phyloP scores from a whole-genome alignment of 768 basidiomycete genomes.

The Rubroboletus satanas region DNA sequence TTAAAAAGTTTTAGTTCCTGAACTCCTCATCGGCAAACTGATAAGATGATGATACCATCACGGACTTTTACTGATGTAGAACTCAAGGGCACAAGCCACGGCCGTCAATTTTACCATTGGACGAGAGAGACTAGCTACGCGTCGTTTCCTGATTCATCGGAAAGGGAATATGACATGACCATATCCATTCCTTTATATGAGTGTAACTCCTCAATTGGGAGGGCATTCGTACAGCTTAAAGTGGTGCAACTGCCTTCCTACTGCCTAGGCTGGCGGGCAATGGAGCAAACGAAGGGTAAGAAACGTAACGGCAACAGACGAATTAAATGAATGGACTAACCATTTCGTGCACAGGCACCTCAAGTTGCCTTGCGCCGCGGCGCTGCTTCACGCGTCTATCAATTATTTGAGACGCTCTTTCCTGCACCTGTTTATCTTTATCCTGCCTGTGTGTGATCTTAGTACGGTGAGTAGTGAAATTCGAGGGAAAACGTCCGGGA shows the following conservation, averaged over 20 bases:
- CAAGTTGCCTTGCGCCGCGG: neutral
- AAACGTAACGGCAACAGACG: neutral
- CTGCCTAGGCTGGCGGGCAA: neutral
- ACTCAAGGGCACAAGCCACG: neutral
- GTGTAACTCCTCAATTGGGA: neutral
- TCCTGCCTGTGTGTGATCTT: neutral
- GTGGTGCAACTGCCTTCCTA: neutral
- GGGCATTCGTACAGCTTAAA: neutral
- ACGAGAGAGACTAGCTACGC: neutral
- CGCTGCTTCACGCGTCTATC: neutral
- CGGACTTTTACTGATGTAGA: neutral
- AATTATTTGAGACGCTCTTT: neutral
- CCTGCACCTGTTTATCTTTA: neutral
- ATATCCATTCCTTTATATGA: neutral
- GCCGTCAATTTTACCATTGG: constrained; percentile 19
- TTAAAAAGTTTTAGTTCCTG: neutral
- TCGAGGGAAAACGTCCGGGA: neutral
- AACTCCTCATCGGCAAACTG: neutral
- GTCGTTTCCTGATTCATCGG: neutral
- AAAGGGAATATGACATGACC: neutral
- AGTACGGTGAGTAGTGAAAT: neutral
- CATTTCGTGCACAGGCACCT: neutral
- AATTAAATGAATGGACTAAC: neutral
- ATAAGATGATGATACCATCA: neutral
- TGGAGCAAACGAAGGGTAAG: neutral